These are phyloP conservation scores for Fusarium buxicola DNA, from an alignment of 2,329 filamentous ascomycete species.

Conservation along the genomic window DNA sequence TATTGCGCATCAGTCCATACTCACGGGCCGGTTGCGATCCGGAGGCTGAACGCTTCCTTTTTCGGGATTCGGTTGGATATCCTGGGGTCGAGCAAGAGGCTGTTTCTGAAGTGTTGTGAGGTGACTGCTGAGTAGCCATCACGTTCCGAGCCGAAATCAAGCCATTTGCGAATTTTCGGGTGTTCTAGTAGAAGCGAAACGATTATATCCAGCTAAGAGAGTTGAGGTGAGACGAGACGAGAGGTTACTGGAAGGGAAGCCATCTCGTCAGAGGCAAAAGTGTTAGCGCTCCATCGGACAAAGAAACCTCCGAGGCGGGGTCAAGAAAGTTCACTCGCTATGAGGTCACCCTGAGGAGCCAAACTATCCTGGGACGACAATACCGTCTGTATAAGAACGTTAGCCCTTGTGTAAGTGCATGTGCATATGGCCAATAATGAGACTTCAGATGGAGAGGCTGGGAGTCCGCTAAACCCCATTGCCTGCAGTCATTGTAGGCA, in stretches of 20 bases:
- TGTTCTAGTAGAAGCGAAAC: neutral
- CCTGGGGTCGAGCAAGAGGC: conserved; percentile 41
- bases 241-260: neutral
- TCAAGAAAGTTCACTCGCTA: conserved; percentile 11
- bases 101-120: conserved; percentile 46
- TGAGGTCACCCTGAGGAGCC: conserved; percentile 2
- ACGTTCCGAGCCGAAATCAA: neutral
- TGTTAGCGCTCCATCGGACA: conserved; percentile 39
- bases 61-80: conserved; percentile 39
- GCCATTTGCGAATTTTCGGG: conserved; percentile 4
- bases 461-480: conserved; percentile 45
- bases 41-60: conserved; percentile 47
- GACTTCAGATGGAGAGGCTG: conserved; percentile 13
- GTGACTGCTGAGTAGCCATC: conserved; percentile 48
- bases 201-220: neutral
- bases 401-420: conserved; percentile 7
- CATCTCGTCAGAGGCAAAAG: neutral
- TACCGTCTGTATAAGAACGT: conserved; percentile 1
- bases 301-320: conserved; percentile 46
- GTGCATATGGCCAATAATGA: conserved; percentile 34
- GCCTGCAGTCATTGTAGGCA: conserved; percentile 50
- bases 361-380: conserved; percentile 8
- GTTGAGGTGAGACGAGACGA: neutral
- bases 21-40: conserved; percentile 46
- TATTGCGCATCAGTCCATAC: conserved; percentile 62